Conservation (phyloP, 768 basidiomycete genomes). For the Cystofilobasidium macerans region DNA sequence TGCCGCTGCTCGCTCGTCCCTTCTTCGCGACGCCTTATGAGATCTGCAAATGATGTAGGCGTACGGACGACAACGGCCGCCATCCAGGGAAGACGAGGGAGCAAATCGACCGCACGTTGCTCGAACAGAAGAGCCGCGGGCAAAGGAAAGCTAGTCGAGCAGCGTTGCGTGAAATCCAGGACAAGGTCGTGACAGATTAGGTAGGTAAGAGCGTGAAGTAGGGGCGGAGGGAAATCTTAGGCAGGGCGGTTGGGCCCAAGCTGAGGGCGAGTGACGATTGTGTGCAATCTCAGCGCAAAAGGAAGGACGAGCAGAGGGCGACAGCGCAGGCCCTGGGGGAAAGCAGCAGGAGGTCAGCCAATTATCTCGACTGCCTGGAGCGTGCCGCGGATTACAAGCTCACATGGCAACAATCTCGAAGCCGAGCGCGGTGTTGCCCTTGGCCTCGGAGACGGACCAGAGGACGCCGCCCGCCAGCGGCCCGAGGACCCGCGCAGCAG, state of each 20-base stretch:
- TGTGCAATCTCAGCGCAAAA: slow-evolving; percentile 10
- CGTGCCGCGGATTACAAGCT: neutral
- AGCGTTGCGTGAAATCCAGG: no score
- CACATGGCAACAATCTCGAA: slow-evolving; percentile 14
- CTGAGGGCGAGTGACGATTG: no score
- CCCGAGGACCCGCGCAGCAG: slow-evolving; percentile 79
- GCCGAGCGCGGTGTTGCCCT: slow-evolving; percentile 3
- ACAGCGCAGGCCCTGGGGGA: neutral
- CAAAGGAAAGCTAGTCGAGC: neutral
- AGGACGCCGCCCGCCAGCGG: slow-evolving; percentile 41
- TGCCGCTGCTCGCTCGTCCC: no score
- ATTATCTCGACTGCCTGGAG: neutral
- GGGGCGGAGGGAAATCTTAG: no score
- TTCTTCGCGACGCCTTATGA: no score
- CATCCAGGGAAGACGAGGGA: no score
- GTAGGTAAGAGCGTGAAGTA: neutral
- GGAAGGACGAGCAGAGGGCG: slow-evolving; percentile 18
- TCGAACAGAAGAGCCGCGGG: neutral
- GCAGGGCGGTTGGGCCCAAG: neutral
- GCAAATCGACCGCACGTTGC: no score
- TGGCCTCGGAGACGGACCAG: slow-evolving; percentile 17
- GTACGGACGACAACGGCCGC: no score
- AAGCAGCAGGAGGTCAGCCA: neutral
- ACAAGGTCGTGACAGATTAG: neutral
- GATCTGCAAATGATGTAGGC: no score